These are phyloP conservation scores for Colletotrichum siamense DNA, from an alignment of 2,329 filamentous ascomycete genomes.

Conservation along the genomic window DNA sequence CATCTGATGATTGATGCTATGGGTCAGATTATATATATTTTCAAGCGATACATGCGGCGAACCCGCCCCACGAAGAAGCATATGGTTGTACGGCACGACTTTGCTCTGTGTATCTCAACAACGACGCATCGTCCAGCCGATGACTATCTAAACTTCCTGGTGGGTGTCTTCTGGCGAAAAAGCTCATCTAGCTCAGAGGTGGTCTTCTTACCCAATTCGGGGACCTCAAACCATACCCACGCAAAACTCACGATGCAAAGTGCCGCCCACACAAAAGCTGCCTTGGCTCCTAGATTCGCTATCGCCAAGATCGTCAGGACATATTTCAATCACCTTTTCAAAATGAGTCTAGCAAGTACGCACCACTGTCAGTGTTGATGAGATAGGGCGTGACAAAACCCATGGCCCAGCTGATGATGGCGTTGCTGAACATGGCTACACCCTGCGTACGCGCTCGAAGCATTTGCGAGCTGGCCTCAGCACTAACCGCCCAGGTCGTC, in stretches of 20 bases:
- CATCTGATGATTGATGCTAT: too few species aligned
- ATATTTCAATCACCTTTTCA: too few species aligned
- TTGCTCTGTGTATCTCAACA: too few species aligned
- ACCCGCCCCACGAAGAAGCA: too few species aligned
- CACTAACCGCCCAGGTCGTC: slow-evolving; percentile 29
- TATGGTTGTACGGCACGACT: too few species aligned
- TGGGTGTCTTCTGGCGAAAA: background rate
- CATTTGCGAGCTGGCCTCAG: slow-evolving; percentile 20
- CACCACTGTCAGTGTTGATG: slow-evolving; percentile 20
- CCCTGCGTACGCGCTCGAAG: slow-evolving; percentile 21
- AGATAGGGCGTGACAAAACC: slow-evolving; percentile 19
- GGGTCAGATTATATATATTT: too few species aligned
- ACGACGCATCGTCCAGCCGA: too few species aligned
- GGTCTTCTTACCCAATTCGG: background rate
- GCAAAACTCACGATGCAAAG: background rate
- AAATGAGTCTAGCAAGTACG: background rate
- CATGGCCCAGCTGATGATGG: slow-evolving; percentile 21
- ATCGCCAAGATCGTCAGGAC: background rate
- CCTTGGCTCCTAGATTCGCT: background rate
- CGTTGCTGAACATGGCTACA: slow-evolving; percentile 18
- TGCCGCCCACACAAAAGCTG: background rate
- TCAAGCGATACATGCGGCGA: too few species aligned
- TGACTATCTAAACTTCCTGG: background rate
- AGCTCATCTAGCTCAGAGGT: background rate
- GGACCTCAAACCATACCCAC: background rate